Percentiles rank a stretch among this genome's conserved stretches.
These are phyloP conservation scores for Penicillium sp. DNA, from an alignment of 2,329 filamentous ascomycete genomes.

Conservation along the genomic window DNA sequence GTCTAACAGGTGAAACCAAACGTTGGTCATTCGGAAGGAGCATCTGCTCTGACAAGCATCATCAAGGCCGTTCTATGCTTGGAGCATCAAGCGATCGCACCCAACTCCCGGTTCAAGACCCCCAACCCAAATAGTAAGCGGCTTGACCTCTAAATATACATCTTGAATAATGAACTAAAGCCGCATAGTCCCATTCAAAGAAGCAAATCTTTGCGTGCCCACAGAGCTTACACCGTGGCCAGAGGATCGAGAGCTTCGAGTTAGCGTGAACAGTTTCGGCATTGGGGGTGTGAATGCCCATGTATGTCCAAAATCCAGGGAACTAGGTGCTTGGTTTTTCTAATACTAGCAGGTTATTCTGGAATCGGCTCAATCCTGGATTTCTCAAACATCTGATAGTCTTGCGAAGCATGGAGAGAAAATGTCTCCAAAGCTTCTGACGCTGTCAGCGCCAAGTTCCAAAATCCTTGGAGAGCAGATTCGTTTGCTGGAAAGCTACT, in stretches of 20 bases:
- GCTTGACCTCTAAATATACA: background rate
- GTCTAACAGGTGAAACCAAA: constrained; percentile 26
- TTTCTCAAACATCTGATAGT: no score
- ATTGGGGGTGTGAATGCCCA: constrained; percentile 28
- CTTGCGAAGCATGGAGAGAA: no score
- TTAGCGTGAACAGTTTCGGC: constrained; percentile 26
- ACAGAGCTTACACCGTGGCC: constrained; percentile 13
- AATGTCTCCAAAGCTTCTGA: no score
- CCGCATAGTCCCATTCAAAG: constrained; percentile 6
- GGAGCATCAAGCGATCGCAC: constrained; percentile 21
- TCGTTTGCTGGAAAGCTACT: no score
- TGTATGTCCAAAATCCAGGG: no score
- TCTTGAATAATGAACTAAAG: no score
- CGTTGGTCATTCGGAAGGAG: constrained; percentile 28
- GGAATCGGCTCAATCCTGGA: constrained; percentile 7
- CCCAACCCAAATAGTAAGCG: constrained; percentile 6
- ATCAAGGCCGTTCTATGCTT: constrained; percentile 26
- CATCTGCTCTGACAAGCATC: constrained; percentile 22
- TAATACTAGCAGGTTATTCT: constrained; percentile 9
- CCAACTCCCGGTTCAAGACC: constrained; percentile 25
- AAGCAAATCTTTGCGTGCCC: constrained; percentile 7
- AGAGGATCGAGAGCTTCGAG: constrained; percentile 1
- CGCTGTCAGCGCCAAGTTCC: no score
- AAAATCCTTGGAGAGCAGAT: no score
- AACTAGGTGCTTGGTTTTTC: constrained; percentile 9